Percentiles rank a stretch among this genome's conserved stretches.
These are phyloP conservation scores for Coleophoma crateriformis DNA, from an alignment of 2,329 filamentous ascomycete genomes.

Conservation along the genomic window DNA sequence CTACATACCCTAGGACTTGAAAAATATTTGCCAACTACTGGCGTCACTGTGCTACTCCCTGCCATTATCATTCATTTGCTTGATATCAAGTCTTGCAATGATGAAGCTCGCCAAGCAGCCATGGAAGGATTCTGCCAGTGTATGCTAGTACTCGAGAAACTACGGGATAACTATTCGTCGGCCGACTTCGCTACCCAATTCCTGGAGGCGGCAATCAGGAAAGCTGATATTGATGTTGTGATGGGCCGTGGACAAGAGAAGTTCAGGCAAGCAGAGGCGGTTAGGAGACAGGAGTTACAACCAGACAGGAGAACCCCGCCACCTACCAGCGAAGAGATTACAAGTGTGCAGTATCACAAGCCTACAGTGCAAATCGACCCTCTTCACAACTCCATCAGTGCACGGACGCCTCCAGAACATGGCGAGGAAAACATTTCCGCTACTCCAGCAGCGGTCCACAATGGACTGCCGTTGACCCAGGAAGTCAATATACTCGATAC, in stretches of 20 bases:
- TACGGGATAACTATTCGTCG: slow-evolving; percentile 85
- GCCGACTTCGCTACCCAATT: slow-evolving; percentile 97
- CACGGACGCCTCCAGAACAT: slow-evolving; percentile 12
- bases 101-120: slow-evolving; percentile 65
- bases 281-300: neutral
- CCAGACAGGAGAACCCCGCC: slow-evolving; percentile 9
- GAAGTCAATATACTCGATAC: neutral
- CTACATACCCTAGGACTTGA: slow-evolving; percentile 70
- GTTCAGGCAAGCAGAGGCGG: neutral
- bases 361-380: neutral
- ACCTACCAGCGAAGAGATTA: slow-evolving; percentile 1
- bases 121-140: slow-evolving; percentile 82
- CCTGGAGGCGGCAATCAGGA: slow-evolving; percentile 84
- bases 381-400: slow-evolving; percentile 7
- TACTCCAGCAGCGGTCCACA: neutral
- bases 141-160: slow-evolving; percentile 83
- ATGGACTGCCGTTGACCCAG: neutral
- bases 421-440: neutral
- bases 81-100: slow-evolving; percentile 80
- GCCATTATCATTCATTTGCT: slow-evolving; percentile 92
- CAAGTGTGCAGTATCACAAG: neutral
- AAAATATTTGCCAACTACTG: slow-evolving; percentile 77
- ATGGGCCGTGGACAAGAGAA: slow-evolving; percentile 5
- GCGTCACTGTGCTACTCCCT: slow-evolving; percentile 84
- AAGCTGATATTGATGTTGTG: slow-evolving; percentile 61